Percentiles rank a stretch among this genome's conserved stretches.
Evolutionary conservation across 768 basidiomycete genomes (phyloP).

Genomic region (Pisolithus tinctorius): DNA sequence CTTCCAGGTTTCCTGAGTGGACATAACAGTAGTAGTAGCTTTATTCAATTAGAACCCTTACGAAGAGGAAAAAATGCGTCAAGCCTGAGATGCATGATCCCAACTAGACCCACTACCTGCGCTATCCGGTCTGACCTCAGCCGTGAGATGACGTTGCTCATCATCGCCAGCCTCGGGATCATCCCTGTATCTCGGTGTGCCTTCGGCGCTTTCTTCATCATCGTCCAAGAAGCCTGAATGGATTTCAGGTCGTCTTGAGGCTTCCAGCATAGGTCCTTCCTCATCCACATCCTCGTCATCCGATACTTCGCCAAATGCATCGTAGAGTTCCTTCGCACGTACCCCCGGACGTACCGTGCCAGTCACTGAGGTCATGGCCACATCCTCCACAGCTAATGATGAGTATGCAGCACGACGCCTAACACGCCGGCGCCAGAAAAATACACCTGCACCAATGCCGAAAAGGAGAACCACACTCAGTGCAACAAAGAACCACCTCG

Average conservation of each 20-base stretch:
- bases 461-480: slow-evolving; percentile 75
- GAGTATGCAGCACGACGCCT: slow-evolving; percentile 45
- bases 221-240: slow-evolving; percentile 83
- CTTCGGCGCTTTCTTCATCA: slow-evolving; percentile 44
- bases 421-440: slow-evolving; percentile 70
- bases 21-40: too few species aligned
- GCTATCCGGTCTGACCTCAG: slow-evolving; percentile 19
- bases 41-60: too few species aligned
- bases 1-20: too few species aligned
- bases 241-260: slow-evolving; percentile 42
- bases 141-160: neutral
- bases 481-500: slow-evolving; percentile 89
- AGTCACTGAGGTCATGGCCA: slow-evolving; percentile 71
- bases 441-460: slow-evolving; percentile 57
- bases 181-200: slow-evolving; percentile 41
- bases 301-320: slow-evolving; percentile 89
- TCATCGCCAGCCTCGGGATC: slow-evolving; percentile 35
- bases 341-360: slow-evolving; percentile 29
- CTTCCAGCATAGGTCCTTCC: slow-evolving; percentile 30
- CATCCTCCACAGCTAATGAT: slow-evolving; percentile 55
- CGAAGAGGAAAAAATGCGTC: neutral
- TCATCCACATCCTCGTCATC: slow-evolving; percentile 80
- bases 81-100: slow-evolving; percentile 56
- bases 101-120: slow-evolving; percentile 55
- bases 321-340: slow-evolving; percentile 86